Conservation (phyloP, 2,329 filamentous ascomycete species). For the Hypoxylon sp. region DNA sequence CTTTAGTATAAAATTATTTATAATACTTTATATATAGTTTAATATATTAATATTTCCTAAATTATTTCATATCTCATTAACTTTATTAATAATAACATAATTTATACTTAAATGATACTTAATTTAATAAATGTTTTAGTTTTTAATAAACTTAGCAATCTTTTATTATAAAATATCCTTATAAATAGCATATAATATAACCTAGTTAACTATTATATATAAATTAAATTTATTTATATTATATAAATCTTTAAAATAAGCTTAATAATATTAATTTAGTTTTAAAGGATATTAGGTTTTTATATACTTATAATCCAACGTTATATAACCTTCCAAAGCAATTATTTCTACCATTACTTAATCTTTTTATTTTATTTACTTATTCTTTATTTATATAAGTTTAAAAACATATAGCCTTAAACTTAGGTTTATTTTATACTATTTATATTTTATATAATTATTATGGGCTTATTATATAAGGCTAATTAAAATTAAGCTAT, state of each 20-base stretch:
- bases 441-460: not conserved
- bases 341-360: slow-evolving; percentile 1
- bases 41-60: not conserved
- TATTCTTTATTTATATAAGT: not conserved
- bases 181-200: slow-evolving; percentile 2
- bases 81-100: not conserved
- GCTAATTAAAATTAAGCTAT: not conserved
- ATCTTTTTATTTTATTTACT: slow-evolving; percentile 7
- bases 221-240: slow-evolving; percentile 4
- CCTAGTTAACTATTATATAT: not conserved
- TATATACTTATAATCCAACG: slow-evolving; percentile 1
- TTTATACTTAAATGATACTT: slow-evolving; percentile 2
- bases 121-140: slow-evolving; percentile 2
- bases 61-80: slow-evolving; percentile 2
- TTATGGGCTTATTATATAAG: not conserved
- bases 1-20: not conserved
- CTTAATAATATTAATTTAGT: not conserved
- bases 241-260: too few relatives aligned
- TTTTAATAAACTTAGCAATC: not conserved
- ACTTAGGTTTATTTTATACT: not conserved
- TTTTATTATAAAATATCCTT: slow-evolving; percentile 1
- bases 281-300: not conserved
- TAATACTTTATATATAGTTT: not conserved
- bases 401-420: not conserved
- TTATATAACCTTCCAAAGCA: not conserved